Percentiles rank a stretch among this genome's conserved stretches.
These are phyloP conservation scores for Fusarium annulatum DNA, from an alignment of 2,329 filamentous ascomycete species.

Conservation along the genomic window DNA sequence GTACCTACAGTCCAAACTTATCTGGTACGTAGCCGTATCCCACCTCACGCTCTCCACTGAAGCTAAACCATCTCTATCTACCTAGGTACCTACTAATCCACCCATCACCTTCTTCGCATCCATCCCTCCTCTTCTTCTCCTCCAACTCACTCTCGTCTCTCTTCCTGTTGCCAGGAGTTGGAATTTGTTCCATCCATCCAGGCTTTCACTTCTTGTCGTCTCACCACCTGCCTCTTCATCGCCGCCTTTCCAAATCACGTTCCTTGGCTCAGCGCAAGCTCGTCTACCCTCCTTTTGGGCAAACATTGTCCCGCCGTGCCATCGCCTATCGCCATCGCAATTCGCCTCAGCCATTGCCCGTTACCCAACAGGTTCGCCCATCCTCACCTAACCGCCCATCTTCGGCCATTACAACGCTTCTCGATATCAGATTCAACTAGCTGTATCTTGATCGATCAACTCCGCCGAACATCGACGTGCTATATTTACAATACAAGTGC, in stretches of 20 bases:
- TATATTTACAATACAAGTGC: constrained; percentile 46
- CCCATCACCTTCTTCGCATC: constrained; percentile 37
- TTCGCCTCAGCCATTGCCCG: constrained; percentile 42
- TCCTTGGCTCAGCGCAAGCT: constrained; percentile 54
- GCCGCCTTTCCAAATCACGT: constrained; percentile 50
- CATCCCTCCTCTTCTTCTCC: constrained; percentile 40
- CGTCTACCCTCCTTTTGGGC: constrained; percentile 54
- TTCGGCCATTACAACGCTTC: constrained; percentile 38
- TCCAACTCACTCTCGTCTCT: constrained; percentile 43
- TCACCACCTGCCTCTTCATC: constrained; percentile 52
- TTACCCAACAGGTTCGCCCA: constrained; percentile 40
- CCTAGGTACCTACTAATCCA: constrained; percentile 24
- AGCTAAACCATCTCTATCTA: constrained; percentile 40
- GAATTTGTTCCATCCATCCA: constrained; percentile 56
- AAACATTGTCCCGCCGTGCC: constrained; percentile 49
- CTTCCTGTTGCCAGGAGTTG: constrained; percentile 49
- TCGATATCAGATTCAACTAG: constrained; percentile 39
- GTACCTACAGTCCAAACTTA: constrained; percentile 32
- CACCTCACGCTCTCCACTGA: constrained; percentile 33
- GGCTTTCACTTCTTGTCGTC: constrained; percentile 55
- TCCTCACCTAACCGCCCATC: constrained; percentile 39
- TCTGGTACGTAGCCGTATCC: constrained; percentile 24
- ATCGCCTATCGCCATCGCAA: constrained; percentile 46
- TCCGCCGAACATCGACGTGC: constrained; percentile 54
- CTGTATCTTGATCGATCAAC: constrained; percentile 37